Percentiles rank a stretch among this genome's conserved stretches.
Conservation (phyloP, 2,329 filamentous ascomycete genomes). For the Aspergillus sp. region DNA sequence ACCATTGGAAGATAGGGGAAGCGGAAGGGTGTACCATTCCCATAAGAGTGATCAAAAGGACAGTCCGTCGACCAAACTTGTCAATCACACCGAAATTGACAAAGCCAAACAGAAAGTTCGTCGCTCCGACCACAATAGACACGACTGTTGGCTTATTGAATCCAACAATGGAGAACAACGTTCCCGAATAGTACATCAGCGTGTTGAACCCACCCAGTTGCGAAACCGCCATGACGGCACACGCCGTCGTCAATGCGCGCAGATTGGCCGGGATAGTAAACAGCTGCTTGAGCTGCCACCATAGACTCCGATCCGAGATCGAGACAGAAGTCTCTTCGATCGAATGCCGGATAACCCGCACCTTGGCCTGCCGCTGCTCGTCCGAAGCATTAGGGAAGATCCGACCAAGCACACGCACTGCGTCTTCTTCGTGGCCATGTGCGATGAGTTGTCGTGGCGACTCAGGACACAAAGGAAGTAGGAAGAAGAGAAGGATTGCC, state of each 20-base stretch:
- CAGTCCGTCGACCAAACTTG: conserved; percentile 37
- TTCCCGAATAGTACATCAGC: conserved; percentile 41
- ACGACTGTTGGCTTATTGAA: conserved; percentile 46
- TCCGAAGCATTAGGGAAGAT: conserved; percentile 25
- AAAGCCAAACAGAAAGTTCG: conserved; percentile 42
- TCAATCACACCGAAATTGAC: conserved; percentile 43
- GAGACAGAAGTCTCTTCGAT: conserved; percentile 28
- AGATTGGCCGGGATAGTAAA: conserved; percentile 40
- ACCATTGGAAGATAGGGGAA: neutral
- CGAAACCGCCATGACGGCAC: conserved; percentile 44
- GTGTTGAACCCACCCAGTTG: conserved; percentile 42
- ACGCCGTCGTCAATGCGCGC: conserved; percentile 40
- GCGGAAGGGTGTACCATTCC: conserved; percentile 32
- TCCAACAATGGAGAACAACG: conserved; percentile 42
- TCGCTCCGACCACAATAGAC: conserved; percentile 33
- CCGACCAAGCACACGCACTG: conserved; percentile 25
- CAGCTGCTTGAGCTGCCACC: conserved; percentile 42
- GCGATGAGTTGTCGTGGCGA: conserved; percentile 43
- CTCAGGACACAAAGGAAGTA: conserved; percentile 45
- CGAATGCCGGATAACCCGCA: conserved; percentile 34
- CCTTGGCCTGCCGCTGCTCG: conserved; percentile 40
- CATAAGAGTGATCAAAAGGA: conserved; percentile 37
- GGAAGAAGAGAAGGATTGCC: conserved; percentile 37
- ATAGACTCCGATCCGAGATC: conserved; percentile 31
- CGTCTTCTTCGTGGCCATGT: conserved; percentile 37